phyloP scores from a whole-genome alignment of 768 basidiomycete species.

The Russula olivacea region DNA sequence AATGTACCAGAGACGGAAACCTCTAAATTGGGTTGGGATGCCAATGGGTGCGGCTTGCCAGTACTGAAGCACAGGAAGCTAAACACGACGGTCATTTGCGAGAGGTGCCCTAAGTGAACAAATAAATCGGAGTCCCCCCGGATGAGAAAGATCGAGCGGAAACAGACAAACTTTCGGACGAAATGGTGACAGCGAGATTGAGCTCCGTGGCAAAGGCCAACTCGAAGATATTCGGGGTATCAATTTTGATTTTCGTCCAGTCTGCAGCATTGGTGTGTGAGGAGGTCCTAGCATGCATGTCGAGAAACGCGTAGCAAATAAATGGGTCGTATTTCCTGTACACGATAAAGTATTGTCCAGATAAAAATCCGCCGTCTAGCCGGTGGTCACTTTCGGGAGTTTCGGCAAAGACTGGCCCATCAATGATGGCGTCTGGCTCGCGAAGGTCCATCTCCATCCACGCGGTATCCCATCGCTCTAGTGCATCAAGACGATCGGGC shows the following conservation, averaged over 20 bases:
- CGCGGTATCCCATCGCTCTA: background rate
- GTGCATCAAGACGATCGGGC: background rate
- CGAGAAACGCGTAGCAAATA: background rate
- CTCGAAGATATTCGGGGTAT: background rate
- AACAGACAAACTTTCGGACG: background rate
- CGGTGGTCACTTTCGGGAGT: too few relatives aligned
- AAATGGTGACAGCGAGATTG: slow-evolving; percentile 8
- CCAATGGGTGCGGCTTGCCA: slow-evolving; percentile 10
- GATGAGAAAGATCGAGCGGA: background rate
- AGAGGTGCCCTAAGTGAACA: background rate
- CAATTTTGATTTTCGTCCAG: slow-evolving; percentile 9
- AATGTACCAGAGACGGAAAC: background rate
- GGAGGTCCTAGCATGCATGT: background rate
- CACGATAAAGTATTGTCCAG: slow-evolving; percentile 8
- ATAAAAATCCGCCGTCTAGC: background rate
- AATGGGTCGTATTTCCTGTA: background rate
- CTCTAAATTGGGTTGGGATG: background rate
- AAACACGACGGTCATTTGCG: background rate
- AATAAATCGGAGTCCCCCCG: background rate
- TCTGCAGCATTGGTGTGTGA: background rate
- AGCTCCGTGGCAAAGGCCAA: slow-evolving; percentile 21
- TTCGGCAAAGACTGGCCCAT: background rate
- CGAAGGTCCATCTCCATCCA: slow-evolving; percentile 7
- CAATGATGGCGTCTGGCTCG: background rate
- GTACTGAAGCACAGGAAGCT: slow-evolving; percentile 5